These are phyloP conservation scores for Helianthus annuus DNA, from an alignment of 129 eudicot genomes.

Conservation along the genomic window DNA sequence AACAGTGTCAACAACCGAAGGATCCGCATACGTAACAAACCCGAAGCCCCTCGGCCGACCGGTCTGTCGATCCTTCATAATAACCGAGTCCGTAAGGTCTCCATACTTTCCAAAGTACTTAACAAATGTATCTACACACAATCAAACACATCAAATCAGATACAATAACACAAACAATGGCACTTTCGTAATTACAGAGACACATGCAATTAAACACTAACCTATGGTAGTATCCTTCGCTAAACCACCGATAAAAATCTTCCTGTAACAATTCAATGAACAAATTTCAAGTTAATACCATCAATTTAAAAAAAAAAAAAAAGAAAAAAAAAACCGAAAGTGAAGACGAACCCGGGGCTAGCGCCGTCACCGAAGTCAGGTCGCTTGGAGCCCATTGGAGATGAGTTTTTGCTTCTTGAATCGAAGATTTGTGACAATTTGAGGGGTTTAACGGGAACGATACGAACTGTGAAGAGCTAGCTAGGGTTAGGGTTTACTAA, in stretches of 20 bases:
- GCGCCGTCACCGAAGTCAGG: constrained; percentile 79
- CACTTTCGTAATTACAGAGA: neutral
- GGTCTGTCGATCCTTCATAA: constrained; percentile 82
- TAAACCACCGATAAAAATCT: constrained; percentile 89
- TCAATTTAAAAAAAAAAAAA: neutral
- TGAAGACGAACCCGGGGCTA: constrained; percentile 76
- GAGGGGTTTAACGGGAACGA: neutral
- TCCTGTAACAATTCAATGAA: constrained; percentile 44
- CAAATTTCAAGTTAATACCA: constrained; percentile 15
- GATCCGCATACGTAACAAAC: constrained; percentile 84
- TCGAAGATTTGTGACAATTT: neutral
- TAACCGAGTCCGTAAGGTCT: constrained; percentile 88
- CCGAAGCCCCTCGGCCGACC: constrained; percentile 96
- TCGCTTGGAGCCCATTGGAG: constrained; percentile 66
- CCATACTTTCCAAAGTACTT: constrained; percentile 92
- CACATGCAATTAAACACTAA: constrained; percentile 24
- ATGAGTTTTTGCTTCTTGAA: neutral
- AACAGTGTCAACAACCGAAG: constrained; percentile 85
- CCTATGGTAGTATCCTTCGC: constrained; percentile 83
- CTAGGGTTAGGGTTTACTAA: too few relatives aligned
- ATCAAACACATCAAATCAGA: constrained; percentile 10
- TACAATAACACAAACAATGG: neutral
- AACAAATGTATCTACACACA: constrained; percentile 57
- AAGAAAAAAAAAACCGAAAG: neutral
- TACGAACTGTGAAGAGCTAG: too few relatives aligned